A percentile compares a stretch with the other conserved stretches of the same genome.
phyloP scores from a whole-genome alignment of 495 filamentous ascomycete genomes.

The Penicillium verhagenii region DNA sequence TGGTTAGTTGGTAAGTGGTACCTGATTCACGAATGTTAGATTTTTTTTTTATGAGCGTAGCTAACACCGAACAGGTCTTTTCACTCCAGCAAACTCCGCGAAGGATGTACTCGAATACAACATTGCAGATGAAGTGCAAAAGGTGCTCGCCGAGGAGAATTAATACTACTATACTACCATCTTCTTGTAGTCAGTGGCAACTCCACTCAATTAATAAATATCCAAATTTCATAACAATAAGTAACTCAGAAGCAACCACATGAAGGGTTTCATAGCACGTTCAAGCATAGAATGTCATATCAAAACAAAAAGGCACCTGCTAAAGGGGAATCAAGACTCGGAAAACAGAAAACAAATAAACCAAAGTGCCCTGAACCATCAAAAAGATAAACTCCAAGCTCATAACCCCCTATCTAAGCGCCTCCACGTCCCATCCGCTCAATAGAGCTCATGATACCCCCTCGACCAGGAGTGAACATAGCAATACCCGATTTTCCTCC shows the following conservation, averaged over 20 bases:
- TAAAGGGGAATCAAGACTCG: conserved; percentile 21
- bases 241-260: neutral
- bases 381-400: neutral
- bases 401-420: conserved; percentile 3
- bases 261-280: conserved; percentile 1
- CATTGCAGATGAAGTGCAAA: conserved; percentile 6
- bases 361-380: neutral
- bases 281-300: conserved; percentile 12
- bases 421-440: conserved; percentile 63
- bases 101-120: conserved; percentile 8
- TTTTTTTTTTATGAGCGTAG: too few relatives aligned
- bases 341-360: conserved; percentile 4
- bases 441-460: conserved; percentile 69
- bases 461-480: conserved; percentile 46
- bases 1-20: conserved; percentile 9
- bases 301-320: conserved; percentile 11
- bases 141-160: conserved; percentile 3
- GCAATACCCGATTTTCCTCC: conserved; percentile 44
- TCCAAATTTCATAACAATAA: neutral
- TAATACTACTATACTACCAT: too few relatives aligned
- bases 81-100: neutral
- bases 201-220: neutral
- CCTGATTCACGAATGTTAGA: too few relatives aligned
- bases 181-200: neutral
- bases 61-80: neutral